phyloP scores from a whole-genome alignment of 805 yeast species.

The Teunomyces aglyptinius region DNA sequence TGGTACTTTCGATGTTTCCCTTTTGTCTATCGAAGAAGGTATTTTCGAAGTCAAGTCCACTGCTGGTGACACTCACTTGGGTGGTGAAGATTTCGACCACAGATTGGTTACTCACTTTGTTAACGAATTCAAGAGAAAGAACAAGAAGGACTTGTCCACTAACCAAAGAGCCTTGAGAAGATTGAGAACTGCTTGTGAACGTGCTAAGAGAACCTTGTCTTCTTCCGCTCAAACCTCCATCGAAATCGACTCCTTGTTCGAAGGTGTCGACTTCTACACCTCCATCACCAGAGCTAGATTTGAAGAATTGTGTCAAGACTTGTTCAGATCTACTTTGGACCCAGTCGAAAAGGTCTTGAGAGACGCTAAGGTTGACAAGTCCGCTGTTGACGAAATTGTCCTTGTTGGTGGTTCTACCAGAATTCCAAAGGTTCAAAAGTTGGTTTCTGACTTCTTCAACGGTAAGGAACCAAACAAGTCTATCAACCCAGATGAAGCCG shows the following conservation, averaged over 20 bases:
- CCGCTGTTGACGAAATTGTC: constrained; percentile 87
- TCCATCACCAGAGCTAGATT: constrained; percentile 96
- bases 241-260: constrained; percentile 91
- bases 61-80: constrained; percentile 62
- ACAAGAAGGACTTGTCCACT: constrained; percentile 87
- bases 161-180: constrained; percentile 98
- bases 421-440: constrained; percentile 95
- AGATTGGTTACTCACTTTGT: constrained; percentile 92
- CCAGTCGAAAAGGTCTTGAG: constrained; percentile 94
- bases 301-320: constrained; percentile 92
- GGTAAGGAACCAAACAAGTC: constrained; percentile 97
- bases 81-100: constrained; percentile 99
- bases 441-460: constrained; percentile 93
- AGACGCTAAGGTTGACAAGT: constrained; percentile 88
- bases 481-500: constrained; percentile 98
- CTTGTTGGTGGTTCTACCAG: constrained; percentile 98
- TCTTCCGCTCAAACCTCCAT: constrained; percentile 93
- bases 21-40: constrained; percentile 48
- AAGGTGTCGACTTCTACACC: constrained; percentile 96
- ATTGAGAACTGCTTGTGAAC: constrained; percentile 98
- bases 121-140: constrained; percentile 95
- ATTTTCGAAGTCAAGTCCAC: constrained; percentile 49
- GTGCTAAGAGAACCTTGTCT: constrained; percentile 98
- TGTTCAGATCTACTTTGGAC: constrained; percentile 89
- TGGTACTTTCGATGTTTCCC: constrained; percentile 48